Evolutionary conservation across 129 eudicot genomes (phyloP).

Genomic region (Chrysanthemum makinoi): DNA sequence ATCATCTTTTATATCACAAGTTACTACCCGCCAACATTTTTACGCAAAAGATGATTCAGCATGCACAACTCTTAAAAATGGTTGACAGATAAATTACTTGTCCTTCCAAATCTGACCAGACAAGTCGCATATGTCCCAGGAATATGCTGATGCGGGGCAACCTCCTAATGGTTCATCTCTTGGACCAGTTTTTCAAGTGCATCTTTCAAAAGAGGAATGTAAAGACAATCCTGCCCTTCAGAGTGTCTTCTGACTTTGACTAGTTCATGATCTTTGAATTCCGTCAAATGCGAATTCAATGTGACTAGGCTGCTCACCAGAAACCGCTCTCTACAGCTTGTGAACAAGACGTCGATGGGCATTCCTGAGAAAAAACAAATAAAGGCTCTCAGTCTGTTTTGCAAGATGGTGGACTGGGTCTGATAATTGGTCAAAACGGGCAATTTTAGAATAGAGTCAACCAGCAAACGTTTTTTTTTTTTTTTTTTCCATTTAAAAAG

Average conservation of each 20-base stretch:
- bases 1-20: constrained; percentile 11
- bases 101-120: background rate
- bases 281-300: constrained; percentile 86
- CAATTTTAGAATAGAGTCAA: too few relatives aligned
- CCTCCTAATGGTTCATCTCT: constrained; percentile 58
- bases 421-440: too few relatives aligned
- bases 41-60: background rate
- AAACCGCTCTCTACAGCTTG: constrained; percentile 85
- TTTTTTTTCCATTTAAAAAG: too few relatives aligned
- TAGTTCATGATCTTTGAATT: constrained; percentile 86
- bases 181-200: constrained; percentile 74
- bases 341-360: constrained; percentile 66
- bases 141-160: constrained; percentile 14
- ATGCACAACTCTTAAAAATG: background rate
- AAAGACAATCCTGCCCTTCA: constrained; percentile 86
- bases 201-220: constrained; percentile 67
- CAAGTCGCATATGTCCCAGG: background rate
- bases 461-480: too few relatives aligned
- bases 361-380: constrained; percentile 47
- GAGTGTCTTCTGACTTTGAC: constrained; percentile 79
- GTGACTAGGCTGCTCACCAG: constrained; percentile 90
- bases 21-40: constrained; percentile 2
- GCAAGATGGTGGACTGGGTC: background rate
- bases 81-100: background rate
- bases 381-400: background rate